phyloP scores from a whole-genome alignment of 225 moss, liverwort and hornwort species.

The Bryum argenteum region DNA sequence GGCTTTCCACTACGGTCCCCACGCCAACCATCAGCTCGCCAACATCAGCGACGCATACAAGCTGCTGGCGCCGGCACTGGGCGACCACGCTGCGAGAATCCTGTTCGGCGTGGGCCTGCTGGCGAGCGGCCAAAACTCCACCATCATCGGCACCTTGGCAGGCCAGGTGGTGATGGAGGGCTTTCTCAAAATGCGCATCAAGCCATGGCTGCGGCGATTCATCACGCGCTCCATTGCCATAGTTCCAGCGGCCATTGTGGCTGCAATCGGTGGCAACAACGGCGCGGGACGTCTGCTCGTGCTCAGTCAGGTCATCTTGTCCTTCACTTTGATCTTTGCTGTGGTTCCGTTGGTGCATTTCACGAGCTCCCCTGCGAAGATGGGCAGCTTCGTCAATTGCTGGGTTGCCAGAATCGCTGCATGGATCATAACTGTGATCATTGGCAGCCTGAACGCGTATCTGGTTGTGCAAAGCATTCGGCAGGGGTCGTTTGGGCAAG shows the following conservation, averaged over 20 bases:
- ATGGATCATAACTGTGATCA: slow-evolving; percentile 34
- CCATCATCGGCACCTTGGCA: slow-evolving; percentile 84
- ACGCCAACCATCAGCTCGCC: slow-evolving; percentile 50
- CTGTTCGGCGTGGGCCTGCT: slow-evolving; percentile 81
- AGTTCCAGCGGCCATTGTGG: slow-evolving; percentile 76
- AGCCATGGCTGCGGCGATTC: slow-evolving; percentile 77
- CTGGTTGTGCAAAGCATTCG: slow-evolving; percentile 58
- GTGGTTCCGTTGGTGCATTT: slow-evolving; percentile 90
- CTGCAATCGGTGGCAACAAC: slow-evolving; percentile 67
- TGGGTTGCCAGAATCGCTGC: slow-evolving; percentile 37
- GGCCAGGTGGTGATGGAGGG: slow-evolving; percentile 98
- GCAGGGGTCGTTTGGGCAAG: slow-evolving; percentile 42
- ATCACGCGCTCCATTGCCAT: slow-evolving; percentile 84
- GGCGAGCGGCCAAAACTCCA: slow-evolving; percentile 87
- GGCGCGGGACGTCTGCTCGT: slow-evolving; percentile 83
- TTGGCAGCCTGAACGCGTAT: slow-evolving; percentile 47
- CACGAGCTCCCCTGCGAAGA: slow-evolving; percentile 81
- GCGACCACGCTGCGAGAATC: slow-evolving; percentile 61
- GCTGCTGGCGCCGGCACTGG: slow-evolving; percentile 75
- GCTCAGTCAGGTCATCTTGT: slow-evolving; percentile 85
- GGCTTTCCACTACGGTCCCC: slow-evolving; percentile 75
- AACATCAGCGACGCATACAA: slow-evolving; percentile 84
- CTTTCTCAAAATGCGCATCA: slow-evolving; percentile 71
- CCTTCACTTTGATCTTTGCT: slow-evolving; percentile 83
- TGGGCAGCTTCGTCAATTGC: slow-evolving; percentile 75